A percentile compares a stretch with the other conserved stretches of the same genome.
phyloP scores from a whole-genome alignment of 2,329 filamentous ascomycete species.

The Aspergillus pseudonomiae region DNA sequence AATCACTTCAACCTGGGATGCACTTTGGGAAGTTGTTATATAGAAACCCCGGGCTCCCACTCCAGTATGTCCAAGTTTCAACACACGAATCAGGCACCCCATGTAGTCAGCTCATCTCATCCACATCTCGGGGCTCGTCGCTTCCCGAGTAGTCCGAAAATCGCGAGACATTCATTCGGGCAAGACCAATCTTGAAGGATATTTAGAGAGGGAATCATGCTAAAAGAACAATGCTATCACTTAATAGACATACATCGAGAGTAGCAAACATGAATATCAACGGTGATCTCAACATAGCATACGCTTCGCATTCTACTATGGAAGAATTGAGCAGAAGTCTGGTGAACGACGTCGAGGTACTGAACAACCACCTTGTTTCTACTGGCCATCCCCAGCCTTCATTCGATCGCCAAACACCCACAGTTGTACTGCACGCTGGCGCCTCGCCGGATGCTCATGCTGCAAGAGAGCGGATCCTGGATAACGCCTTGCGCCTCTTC shows the following conservation, averaged over 20 bases:
- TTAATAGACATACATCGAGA: not conserved
- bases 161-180: not conserved
- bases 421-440: not conserved
- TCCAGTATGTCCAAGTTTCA: not conserved
- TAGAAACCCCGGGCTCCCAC: too few species aligned
- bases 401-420: not conserved
- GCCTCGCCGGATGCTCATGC: not conserved
- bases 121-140: not conserved
- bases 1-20: too few species aligned
- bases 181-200: not conserved
- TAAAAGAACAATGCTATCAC: not conserved
- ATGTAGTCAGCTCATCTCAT: not conserved
- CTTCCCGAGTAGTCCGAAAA: not conserved
- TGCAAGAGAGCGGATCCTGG: constrained; percentile 1
- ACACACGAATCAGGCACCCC: not conserved
- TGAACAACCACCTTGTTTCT: not conserved
- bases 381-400: not conserved
- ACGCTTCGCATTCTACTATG: not conserved
- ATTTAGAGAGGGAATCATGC: not conserved
- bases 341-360: not conserved
- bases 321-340: not conserved
- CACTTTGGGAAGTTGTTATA: too few species aligned
- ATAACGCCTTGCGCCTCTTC: not conserved
- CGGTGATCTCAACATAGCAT: not conserved
- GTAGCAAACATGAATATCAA: not conserved